phyloP scores from a whole-genome alignment of 2,329 filamentous ascomycete genomes.

The Talaromyces verruculosus region DNA sequence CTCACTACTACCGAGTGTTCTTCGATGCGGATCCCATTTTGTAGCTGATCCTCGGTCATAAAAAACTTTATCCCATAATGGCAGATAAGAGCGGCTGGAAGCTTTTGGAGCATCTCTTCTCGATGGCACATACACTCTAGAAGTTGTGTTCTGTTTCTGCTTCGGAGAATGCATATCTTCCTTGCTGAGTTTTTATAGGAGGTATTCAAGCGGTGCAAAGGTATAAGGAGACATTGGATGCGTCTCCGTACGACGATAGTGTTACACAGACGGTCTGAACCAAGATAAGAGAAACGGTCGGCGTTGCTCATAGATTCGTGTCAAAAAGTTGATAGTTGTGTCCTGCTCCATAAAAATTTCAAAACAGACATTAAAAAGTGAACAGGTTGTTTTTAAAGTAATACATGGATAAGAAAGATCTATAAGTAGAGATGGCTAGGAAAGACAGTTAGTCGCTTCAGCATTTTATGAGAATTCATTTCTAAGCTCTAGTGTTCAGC shows the following conservation, averaged over 20 bases:
- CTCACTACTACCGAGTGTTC: not conserved
- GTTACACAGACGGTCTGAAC: not conserved
- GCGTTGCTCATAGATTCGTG: not conserved
- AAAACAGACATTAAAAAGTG: too few relatives aligned
- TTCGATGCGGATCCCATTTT: not conserved
- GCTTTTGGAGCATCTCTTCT: not conserved
- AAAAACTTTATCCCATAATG: not conserved
- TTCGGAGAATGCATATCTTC: not conserved
- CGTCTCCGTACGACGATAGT: not conserved
- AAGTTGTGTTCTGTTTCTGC: not conserved
- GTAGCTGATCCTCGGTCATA: not conserved
- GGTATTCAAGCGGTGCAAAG: not conserved
- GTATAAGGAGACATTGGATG: not conserved
- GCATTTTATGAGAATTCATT: too few relatives aligned
- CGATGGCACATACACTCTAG: not conserved
- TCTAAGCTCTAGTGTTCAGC: too few relatives aligned
- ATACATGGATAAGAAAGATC: too few relatives aligned
- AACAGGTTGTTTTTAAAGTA: too few relatives aligned
- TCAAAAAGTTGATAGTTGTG: not conserved
- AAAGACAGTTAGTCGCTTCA: too few relatives aligned
- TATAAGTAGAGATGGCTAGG: too few relatives aligned
- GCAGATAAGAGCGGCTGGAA: not conserved
- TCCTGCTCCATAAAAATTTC: too few relatives aligned
- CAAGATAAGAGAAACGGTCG: not conserved
- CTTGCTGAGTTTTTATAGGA: not conserved